Evolutionary conservation across 495 filamentous ascomycete species (phyloP), one percentile per base, ranked within the genome.

Genomic region (Letharia columbiana): DNA sequence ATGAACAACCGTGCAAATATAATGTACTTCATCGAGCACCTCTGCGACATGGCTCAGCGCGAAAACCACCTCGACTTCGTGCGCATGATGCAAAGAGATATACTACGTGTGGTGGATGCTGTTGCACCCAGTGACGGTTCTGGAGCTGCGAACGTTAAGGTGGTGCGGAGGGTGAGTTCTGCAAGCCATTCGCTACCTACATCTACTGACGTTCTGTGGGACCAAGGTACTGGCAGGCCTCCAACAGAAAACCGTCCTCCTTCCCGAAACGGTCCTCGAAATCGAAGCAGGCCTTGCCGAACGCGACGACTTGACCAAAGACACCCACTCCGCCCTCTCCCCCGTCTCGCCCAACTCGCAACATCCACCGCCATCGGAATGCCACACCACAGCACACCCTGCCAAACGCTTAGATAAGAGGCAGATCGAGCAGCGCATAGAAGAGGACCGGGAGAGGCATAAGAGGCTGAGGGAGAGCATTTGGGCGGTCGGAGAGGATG

Each of bases 1-100:
- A 95, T 98, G 88, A 99, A 99, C 78, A 96, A 87, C 58, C 82
- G 93, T 56, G 95, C 96, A 41, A 99, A 99, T 72, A 96, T 99
- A 75, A 93, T 99, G 89, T 98, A 94, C 78, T 98, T 99, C 79
- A 87, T 98, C 73, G 93, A 98, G 74, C 88, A 91, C 67, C 87
- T 99, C 63, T 91, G 93, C 76, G 93, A 97, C 72, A 84, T 91
- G 80, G 88, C 90, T 20, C 81, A 84, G 23, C 85, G 85, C 61
- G 90, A 96, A 64, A 82, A 86, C 65, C 84, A 92, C 71, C 73
- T 78, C 23, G 86, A 90, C 37, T 98, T 92, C 73, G 84, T 94
- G 23, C 86, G 87, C 61, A 96, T 97, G 91, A 92, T 99, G 76
- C 90, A 96, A 73, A 81, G 92, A 35, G 95, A 99, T 72, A 92